Conservation (phyloP, 768 basidiomycete genomes). For the Tephrocybe sp. region DNA sequence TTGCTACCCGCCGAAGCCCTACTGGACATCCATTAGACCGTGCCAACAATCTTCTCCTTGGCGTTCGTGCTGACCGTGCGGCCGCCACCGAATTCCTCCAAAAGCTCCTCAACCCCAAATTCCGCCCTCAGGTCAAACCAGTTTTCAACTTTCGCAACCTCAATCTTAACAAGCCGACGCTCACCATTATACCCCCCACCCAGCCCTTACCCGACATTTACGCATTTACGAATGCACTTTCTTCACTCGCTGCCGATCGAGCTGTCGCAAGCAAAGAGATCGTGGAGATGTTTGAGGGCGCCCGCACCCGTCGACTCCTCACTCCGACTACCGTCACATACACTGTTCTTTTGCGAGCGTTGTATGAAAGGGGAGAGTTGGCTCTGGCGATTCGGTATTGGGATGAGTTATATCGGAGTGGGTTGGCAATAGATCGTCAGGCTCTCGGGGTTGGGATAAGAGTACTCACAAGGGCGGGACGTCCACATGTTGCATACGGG, state of each 20-base stretch:
- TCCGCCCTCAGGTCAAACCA: background rate
- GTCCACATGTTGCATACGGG: slow-evolving; percentile 45
- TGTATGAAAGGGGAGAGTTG: slow-evolving; percentile 41
- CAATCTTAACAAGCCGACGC: background rate
- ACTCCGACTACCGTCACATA: slow-evolving; percentile 46
- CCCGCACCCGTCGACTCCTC: slow-evolving; percentile 18
- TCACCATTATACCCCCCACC: slow-evolving; percentile 13
- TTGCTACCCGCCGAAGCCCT: background rate
- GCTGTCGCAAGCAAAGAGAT: slow-evolving; percentile 17
- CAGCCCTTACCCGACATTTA: slow-evolving; percentile 38
- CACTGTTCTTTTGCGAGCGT: slow-evolving; percentile 52
- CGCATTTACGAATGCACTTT: slow-evolving; percentile 45
- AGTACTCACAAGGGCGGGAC: slow-evolving; percentile 41
- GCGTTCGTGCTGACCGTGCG: slow-evolving; percentile 36
- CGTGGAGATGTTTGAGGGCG: slow-evolving; percentile 3
- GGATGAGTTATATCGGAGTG: slow-evolving; percentile 35
- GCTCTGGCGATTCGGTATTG: slow-evolving; percentile 41
- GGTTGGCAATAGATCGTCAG: slow-evolving; percentile 39
- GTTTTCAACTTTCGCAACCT: background rate
- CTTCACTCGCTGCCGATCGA: slow-evolving; percentile 41
- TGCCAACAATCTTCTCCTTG: slow-evolving; percentile 43
- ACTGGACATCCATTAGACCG: slow-evolving; percentile 20
- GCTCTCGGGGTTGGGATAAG: slow-evolving; percentile 51
- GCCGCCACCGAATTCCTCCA: slow-evolving; percentile 49
- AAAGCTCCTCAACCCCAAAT: slow-evolving; percentile 23